Base-by-base conservation (phyloP, 176 grass and related monocot genomes). In the Juncus effusus region DNA sequence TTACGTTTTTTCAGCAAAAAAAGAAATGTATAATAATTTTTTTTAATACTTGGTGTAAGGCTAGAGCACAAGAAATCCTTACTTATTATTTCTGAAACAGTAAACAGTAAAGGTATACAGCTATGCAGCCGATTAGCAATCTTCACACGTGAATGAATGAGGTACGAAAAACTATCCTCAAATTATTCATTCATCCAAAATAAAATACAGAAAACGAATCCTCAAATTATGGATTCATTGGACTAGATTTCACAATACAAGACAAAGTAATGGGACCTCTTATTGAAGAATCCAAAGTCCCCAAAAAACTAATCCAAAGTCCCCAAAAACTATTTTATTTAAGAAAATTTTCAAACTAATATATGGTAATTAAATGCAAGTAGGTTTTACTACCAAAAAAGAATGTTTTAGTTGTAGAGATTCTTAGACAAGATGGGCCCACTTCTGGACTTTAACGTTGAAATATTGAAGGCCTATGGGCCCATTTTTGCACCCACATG, bases 321-420 rank as follows among this genome's bases (percentile, higher is more conserved):
- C 19, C 19, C 19, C 19, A 28, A 28, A 28, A 28, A 28, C 19
- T 1, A 28, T 28, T 28, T 28, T 28, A 28, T 28, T 28, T 28
- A 28, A 47, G 9, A 2, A 47, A 47, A 47, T 9, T 47, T 47
- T 6, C 44, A 47, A 47, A 47, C 9, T 9, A 47, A 47, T 47
- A 47, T 9, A 47, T 6, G 9, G 44, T 9, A 47, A 49, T 38
- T 13, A 51, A 4, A 56, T 10, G 51, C 65, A 56, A 16, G 19
- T 56, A 16, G 13, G 54, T 7, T n/a, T 69, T 56, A 56, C 19
- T 38, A 13, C 65, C 44, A 16, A 56, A 67, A 69, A 41, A 69
- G 66, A 69, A 69, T 69, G 66, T 69, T 69, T 69, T 13, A 28
- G 50, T 69, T 54, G 49, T 69, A 69, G 51, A 69, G 51, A 69